Evolutionary conservation across 75 land plant genomes (phyloP).

Genomic region (Azolla pinnata): DNA sequence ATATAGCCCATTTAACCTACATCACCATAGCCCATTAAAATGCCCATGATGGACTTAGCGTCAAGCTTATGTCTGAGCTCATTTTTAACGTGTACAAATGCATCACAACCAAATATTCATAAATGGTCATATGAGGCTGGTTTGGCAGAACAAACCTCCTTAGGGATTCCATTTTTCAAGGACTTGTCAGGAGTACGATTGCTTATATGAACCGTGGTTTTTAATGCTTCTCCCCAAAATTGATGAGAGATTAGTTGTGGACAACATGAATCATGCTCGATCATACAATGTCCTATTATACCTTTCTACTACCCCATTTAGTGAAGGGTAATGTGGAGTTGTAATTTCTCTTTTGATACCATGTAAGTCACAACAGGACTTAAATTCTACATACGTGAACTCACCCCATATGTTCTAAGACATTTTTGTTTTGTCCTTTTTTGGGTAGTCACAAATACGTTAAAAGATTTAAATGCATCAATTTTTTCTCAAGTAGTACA

Average conservation of each 20-base stretch:
- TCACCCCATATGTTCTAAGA: neutral
- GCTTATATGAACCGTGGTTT: conserved; percentile 2
- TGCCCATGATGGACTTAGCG: conserved; percentile 2
- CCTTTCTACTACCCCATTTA: neutral
- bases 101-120: conserved; percentile 12
- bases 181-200: neutral
- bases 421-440: neutral
- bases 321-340: neutral
- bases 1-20: conserved; percentile 1
- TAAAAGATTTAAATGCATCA: neutral
- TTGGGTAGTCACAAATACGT: conserved; percentile 1
- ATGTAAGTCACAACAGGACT: neutral
- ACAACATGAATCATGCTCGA: neutral
- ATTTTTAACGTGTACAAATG: neutral
- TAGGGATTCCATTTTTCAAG: conserved; percentile 1
- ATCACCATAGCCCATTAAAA: conserved; percentile 8
- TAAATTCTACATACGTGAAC: neutral
- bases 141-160: conserved; percentile 7
- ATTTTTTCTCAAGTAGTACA: neutral
- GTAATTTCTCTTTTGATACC: neutral
- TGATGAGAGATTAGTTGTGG: neutral
- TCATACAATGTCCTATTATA: neutral
- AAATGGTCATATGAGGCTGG: conserved; percentile 2
- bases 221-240: neutral
- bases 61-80: neutral